Percentiles rank a stretch among this genome's conserved stretches.
These are phyloP conservation scores for Linderniella brevidens DNA, from an alignment of 257 asterid genomes.

Conservation along the genomic window DNA sequence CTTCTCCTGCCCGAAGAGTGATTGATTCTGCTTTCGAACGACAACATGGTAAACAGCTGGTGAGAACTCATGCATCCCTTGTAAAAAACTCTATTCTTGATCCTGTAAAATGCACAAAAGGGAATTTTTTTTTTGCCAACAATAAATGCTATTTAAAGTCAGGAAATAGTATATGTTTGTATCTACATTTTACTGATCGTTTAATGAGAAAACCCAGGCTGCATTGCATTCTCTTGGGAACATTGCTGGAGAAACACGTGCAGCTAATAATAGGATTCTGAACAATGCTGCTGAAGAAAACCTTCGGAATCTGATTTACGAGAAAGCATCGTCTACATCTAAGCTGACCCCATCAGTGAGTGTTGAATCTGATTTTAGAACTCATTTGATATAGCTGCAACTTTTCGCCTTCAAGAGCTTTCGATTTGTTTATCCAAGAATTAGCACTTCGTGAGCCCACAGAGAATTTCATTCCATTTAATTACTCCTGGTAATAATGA, in stretches of 20 bases:
- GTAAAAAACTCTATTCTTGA: conserved; percentile 1
- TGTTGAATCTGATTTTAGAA: conserved; percentile 1
- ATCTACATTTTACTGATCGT: no score
- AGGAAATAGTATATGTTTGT: no score
- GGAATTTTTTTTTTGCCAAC: no score
- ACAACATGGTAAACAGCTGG: conserved; percentile 81
- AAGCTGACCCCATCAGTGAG: conserved; percentile 87
- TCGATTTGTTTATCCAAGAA: no score
- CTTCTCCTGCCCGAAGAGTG: conserved; percentile 58
- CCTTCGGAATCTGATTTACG: conserved; percentile 53
- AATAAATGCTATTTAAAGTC: no score
- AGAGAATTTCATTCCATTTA: not conserved
- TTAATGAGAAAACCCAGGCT: conserved; percentile 28
- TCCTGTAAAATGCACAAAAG: no score
- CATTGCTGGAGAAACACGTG: conserved; percentile 71
- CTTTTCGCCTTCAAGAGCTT: no score
- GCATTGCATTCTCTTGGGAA: conserved; percentile 84
- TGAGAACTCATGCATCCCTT: conserved; percentile 18
- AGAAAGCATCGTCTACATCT: conserved; percentile 56
- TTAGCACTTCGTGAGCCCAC: no score
- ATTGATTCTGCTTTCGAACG: conserved; percentile 72
- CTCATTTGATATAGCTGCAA: not conserved
- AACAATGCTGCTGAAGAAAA: conserved; percentile 60
- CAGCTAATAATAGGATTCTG: conserved; percentile 27
- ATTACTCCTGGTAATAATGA: conserved; percentile 9